Percentiles rank a stretch among this genome's conserved stretches.
Evolutionary conservation across 768 basidiomycete genomes (phyloP).

Genomic region (Tremella yokohamensis): DNA sequence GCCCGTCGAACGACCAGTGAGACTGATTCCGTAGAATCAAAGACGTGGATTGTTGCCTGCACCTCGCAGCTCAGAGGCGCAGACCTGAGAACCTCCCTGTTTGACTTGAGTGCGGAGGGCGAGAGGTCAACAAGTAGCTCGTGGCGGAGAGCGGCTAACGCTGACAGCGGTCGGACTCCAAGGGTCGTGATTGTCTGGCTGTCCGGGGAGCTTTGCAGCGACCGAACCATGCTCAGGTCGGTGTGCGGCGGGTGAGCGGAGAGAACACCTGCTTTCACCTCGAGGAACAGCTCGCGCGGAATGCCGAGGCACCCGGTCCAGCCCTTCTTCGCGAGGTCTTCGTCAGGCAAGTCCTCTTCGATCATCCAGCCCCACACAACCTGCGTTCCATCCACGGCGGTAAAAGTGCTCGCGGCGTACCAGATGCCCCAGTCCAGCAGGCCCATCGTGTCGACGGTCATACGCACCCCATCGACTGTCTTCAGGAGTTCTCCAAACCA

Average conservation of each 20-base stretch:
- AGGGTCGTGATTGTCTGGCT: too few species aligned
- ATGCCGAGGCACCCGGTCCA: constrained; percentile 23
- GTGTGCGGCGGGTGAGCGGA: not conserved
- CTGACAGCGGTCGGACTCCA: too few species aligned
- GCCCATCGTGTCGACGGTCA: too few species aligned
- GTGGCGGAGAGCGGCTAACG: too few species aligned
- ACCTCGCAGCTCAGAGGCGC: too few species aligned
- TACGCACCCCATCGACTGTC: not conserved
- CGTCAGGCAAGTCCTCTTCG: constrained; percentile 20
- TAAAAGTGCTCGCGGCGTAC: constrained; percentile 17
- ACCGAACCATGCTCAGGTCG: not conserved
- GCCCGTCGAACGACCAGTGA: too few species aligned
- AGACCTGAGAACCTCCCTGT: too few species aligned
- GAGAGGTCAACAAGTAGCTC: too few species aligned
- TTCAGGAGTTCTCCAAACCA: constrained; percentile 8
- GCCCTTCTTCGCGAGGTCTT: constrained; percentile 7
- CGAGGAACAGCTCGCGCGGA: constrained; percentile 17
- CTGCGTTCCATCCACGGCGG: constrained; percentile 2
- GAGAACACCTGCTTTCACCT: not conserved
- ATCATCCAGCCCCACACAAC: constrained; percentile 19
- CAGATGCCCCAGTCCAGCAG: constrained; percentile 16
- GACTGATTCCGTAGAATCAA: not conserved
- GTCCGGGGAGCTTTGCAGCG: not conserved
- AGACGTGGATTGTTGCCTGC: not conserved
- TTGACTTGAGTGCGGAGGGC: too few species aligned